Percentiles rank a stretch among this genome's conserved stretches.
Conservation (phyloP, 2,329 filamentous ascomycete genomes). For the Plenodomus tracheiphilus region DNA sequence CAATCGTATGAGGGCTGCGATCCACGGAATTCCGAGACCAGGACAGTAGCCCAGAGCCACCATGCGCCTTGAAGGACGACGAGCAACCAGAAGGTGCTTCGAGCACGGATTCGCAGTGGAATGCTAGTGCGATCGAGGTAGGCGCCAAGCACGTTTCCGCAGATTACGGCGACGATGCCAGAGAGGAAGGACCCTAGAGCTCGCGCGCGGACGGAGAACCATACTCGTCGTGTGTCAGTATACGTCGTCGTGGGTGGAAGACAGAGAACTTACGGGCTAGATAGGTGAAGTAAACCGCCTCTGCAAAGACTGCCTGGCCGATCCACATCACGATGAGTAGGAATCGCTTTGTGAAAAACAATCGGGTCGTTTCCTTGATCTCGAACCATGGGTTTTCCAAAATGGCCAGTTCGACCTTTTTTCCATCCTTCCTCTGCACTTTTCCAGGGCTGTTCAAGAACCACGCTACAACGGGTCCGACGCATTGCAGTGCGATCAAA, state of each 20-base stretch:
- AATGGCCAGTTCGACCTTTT: constrained; percentile 63
- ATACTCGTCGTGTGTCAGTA: constrained; percentile 48
- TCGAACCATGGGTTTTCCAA: constrained; percentile 61
- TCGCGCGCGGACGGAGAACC: constrained; percentile 70
- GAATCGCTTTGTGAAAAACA: constrained; percentile 65
- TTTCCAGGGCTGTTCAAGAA: constrained; percentile 63
- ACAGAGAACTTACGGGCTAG: constrained; percentile 47
- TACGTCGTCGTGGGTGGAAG: neutral
- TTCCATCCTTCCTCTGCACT: constrained; percentile 68
- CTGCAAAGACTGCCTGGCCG: constrained; percentile 70
- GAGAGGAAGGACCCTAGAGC: constrained; percentile 73
- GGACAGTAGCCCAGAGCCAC: constrained; percentile 72
- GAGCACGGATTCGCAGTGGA: constrained; percentile 57
- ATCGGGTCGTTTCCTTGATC: constrained; percentile 60
- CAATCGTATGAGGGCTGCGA: constrained; percentile 68
- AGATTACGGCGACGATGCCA: constrained; percentile 66
- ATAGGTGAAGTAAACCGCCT: constrained; percentile 75
- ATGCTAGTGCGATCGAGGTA: constrained; percentile 64
- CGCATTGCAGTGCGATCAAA: constrained; percentile 71
- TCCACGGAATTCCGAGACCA: constrained; percentile 63
- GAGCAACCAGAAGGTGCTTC: constrained; percentile 59
- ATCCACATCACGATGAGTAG: constrained; percentile 69
- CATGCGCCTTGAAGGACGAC: constrained; percentile 65
- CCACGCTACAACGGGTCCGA: constrained; percentile 66
- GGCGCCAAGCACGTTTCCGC: constrained; percentile 67